A percentile compares a stretch with the other conserved stretches of the same genome.
Evolutionary conservation across 805 yeast species (phyloP).

Genomic region (Starmerella ratchasimensis): DNA sequence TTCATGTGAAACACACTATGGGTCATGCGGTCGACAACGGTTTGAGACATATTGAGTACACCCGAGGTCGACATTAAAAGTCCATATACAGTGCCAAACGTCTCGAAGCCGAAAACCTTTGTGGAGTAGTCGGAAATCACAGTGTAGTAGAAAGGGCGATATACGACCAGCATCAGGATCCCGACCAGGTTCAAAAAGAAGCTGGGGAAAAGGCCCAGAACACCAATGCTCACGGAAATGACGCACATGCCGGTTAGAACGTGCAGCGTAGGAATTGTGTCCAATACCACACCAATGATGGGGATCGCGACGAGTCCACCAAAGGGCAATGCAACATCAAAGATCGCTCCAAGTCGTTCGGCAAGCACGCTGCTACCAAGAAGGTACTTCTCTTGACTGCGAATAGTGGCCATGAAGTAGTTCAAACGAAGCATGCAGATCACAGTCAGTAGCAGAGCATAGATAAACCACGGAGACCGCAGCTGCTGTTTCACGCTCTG

Average conservation of each 20-base stretch:
- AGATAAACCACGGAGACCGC: constrained; percentile 54
- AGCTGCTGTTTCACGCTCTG: constrained; percentile 35
- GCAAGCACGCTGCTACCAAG: constrained; percentile 40
- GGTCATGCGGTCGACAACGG: constrained; percentile 53
- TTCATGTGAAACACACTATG: constrained; percentile 55
- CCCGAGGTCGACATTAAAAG: constrained; percentile 73
- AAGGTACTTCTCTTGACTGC: constrained; percentile 66
- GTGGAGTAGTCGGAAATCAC: constrained; percentile 85
- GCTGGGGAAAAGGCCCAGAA: constrained; percentile 48
- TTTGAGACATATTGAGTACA: constrained; percentile 59
- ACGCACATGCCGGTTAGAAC: constrained; percentile 36
- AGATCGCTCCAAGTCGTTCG: constrained; percentile 48
- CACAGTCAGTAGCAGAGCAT: constrained; percentile 68
- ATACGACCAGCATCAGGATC: constrained; percentile 57
- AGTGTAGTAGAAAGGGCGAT: constrained; percentile 86
- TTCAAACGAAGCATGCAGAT: constrained; percentile 85
- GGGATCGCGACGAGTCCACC: constrained; percentile 86
- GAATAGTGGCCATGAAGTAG: constrained; percentile 81
- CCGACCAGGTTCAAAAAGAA: constrained; percentile 48
- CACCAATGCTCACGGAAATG: constrained; percentile 51
- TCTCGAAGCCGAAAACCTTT: constrained; percentile 82
- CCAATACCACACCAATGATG: constrained; percentile 66
- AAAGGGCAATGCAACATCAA: constrained; percentile 73
- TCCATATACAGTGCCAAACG: constrained; percentile 88
- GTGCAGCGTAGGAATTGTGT: constrained; percentile 50